Percentiles rank a stretch among this genome's conserved stretches.
Evolutionary conservation across 148 eudicot species (phyloP).

Genomic region (Oxyria digyna): DNA sequence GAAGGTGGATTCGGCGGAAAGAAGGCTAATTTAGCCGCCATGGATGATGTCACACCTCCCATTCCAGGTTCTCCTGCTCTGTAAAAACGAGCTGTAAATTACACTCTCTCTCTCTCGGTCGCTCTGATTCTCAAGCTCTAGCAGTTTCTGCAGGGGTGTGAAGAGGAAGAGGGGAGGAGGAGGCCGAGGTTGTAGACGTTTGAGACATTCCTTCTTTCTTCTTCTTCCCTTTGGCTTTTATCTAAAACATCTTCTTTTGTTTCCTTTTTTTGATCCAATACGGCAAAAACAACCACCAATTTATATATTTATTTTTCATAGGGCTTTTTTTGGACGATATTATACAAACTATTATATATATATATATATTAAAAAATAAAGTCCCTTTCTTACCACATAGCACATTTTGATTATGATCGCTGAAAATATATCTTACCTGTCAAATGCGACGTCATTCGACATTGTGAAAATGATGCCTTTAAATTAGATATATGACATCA

Average conservation of each 20-base stretch:
- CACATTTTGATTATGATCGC: too few relatives aligned
- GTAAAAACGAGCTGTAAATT: too few relatives aligned
- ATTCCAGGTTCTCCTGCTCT: constrained; percentile 13
- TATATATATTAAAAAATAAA: too few relatives aligned
- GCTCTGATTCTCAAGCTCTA: neutral
- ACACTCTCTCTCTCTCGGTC: constrained; percentile 4
- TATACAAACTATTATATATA: too few relatives aligned
- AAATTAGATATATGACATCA: too few relatives aligned
- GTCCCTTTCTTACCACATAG: too few relatives aligned
- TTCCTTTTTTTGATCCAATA: neutral
- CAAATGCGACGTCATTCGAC: too few relatives aligned
- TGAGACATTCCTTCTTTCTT: constrained; percentile 18
- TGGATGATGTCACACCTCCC: constrained; percentile 98
- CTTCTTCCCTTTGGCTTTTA: neutral
- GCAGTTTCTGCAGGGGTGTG: neutral
- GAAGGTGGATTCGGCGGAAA: constrained; percentile 91
- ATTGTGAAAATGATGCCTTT: too few relatives aligned
- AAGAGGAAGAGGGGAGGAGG: constrained; percentile 10
- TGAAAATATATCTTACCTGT: too few relatives aligned
- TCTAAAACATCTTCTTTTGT: constrained; percentile 4
- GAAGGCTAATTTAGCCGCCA: constrained; percentile 94
- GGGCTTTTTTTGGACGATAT: neutral
- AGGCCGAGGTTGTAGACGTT: constrained; percentile 9
- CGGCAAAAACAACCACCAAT: neutral
- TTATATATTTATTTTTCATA: neutral